phyloP scores from a whole-genome alignment of 1,139 yeast genomes.

The Oligophagozyma castellii region DNA sequence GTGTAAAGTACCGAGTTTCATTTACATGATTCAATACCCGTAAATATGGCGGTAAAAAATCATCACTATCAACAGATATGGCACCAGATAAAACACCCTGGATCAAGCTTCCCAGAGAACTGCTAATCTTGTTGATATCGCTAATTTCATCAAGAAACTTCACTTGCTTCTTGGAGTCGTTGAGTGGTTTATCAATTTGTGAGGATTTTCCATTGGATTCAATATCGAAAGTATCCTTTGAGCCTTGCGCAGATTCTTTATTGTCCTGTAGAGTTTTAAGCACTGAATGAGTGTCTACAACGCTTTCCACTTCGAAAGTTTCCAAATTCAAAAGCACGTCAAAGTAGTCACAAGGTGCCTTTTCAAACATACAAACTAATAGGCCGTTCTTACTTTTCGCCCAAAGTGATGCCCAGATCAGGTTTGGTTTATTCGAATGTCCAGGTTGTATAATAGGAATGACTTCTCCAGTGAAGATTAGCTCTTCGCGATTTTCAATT shows the following conservation, averaged over 20 bases:
- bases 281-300: constrained; percentile 4
- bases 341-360: constrained; percentile 70
- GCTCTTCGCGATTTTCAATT: constrained; percentile 27
- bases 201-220: neutral
- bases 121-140: constrained; percentile 15
- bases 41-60: constrained; percentile 26
- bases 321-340: constrained; percentile 35
- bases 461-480: constrained; percentile 43
- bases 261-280: neutral
- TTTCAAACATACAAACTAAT: constrained; percentile 77
- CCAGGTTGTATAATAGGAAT: constrained; percentile 35
- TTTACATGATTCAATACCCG: constrained; percentile 35
- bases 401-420: constrained; percentile 80
- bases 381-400: constrained; percentile 61
- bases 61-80: constrained; percentile 21
- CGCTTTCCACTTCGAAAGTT: constrained; percentile 14
- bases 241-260: neutral
- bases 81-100: constrained; percentile 13
- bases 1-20: constrained; percentile 46
- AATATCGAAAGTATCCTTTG: neutral
- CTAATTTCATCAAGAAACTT: constrained; percentile 20
- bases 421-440: constrained; percentile 28
- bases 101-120: constrained; percentile 17
- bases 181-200: too few relatives aligned
- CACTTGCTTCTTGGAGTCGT: constrained; percentile 18